Conservation (phyloP, 2,329 filamentous ascomycete species). For the Aureobasidium lini region DNA sequence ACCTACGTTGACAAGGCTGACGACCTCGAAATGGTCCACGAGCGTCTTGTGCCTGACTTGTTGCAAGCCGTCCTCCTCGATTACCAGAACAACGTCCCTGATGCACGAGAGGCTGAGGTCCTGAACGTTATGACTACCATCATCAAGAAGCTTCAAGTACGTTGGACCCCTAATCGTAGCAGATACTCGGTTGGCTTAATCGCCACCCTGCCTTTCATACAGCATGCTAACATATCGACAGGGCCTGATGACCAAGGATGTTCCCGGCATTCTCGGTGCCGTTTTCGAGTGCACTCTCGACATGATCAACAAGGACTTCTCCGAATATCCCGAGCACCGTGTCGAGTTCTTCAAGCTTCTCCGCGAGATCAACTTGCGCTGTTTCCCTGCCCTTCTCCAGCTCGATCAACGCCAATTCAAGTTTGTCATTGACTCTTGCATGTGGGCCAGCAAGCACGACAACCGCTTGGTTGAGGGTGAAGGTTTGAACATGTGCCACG, state of each 20-base stretch:
- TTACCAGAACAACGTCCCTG: conserved; percentile 94
- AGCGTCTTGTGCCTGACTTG: conserved; percentile 90
- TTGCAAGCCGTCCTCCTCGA: conserved; percentile 90
- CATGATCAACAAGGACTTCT: conserved; percentile 99
- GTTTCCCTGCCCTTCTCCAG: conserved; percentile 89
- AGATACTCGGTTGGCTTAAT: conserved; percentile 36
- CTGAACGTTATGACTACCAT: conserved; percentile 97
- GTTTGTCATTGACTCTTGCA: conserved; percentile 97
- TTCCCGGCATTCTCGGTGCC: conserved; percentile 95
- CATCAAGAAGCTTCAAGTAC: conserved; percentile 90
- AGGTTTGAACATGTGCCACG: conserved; percentile 94
- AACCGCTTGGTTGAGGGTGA: conserved; percentile 96
- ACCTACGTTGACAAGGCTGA: conserved; percentile 98
- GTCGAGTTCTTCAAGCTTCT: conserved; percentile 99
- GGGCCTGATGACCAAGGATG: conserved; percentile 96
- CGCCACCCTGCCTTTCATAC: neutral
- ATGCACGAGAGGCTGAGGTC: conserved; percentile 92
- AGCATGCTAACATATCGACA: conserved; percentile 35
- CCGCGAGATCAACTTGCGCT: conserved; percentile 91
- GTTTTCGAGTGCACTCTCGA: conserved; percentile 97
- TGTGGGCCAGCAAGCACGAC: conserved; percentile 99
- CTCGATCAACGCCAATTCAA: conserved; percentile 97
- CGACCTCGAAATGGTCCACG: conserved; percentile 85
- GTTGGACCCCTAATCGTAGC: conserved; percentile 50
- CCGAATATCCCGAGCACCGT: conserved; percentile 94